phyloP scores from a whole-genome alignment of 306 rosid genomes.

The Prunus fruticosa region DNA sequence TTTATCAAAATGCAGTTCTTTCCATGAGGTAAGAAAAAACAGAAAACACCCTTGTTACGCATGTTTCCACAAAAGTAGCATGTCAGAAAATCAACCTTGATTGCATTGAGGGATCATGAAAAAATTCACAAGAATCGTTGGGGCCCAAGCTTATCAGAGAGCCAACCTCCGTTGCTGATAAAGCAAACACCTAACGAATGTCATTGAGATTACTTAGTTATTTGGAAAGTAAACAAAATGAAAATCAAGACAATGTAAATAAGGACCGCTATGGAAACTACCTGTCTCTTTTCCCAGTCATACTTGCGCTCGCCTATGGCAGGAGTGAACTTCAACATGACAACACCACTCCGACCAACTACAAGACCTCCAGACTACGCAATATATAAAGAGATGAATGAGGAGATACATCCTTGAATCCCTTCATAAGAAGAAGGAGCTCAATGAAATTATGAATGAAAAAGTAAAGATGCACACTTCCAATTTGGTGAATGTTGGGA shows the following conservation, averaged over 20 bases:
- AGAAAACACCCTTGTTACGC: background rate
- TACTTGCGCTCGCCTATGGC: constrained; percentile 50
- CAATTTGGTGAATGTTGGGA: constrained; percentile 77
- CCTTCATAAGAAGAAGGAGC: constrained; percentile 2
- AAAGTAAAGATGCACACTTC: constrained; percentile 36
- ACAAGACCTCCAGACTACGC: constrained; percentile 51
- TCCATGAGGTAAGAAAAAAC: background rate
- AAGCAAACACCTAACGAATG: constrained; percentile 58
- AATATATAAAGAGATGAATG: constrained; percentile 18
- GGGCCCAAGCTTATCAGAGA: constrained; percentile 80
- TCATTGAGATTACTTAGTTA: constrained; percentile 5
- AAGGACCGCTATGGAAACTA: background rate
- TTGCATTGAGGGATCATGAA: constrained; percentile 87
- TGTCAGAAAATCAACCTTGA: constrained; percentile 54
- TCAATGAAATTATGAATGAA: background rate
- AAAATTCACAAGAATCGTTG: constrained; percentile 82
- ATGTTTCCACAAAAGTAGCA: background rate
- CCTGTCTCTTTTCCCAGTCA: constrained; percentile 46
- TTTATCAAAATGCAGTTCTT: constrained; percentile 9
- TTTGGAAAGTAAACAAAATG: background rate
- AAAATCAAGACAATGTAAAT: background rate
- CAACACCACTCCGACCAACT: constrained; percentile 54
- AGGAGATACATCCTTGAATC: background rate
- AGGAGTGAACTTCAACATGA: constrained; percentile 40
- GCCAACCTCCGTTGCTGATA: constrained; percentile 82